Evolutionary conservation across 139 green algal species (phyloP).

Genomic region (Coelastrella sp.): DNA sequence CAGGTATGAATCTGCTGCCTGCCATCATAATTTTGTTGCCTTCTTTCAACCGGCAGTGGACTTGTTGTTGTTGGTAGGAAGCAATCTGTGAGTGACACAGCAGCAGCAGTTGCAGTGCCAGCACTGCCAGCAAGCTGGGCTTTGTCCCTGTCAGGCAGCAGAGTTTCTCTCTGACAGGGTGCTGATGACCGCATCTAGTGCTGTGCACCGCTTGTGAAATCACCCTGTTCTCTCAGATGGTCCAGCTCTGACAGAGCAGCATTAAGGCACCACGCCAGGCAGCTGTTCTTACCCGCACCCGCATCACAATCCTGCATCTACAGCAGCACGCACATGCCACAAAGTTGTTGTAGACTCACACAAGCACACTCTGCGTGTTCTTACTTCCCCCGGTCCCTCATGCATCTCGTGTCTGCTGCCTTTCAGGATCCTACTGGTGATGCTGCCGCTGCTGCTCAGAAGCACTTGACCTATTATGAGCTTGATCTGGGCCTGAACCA

Average conservation of each 20-base stretch:
- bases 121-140: too few species aligned
- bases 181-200: too few species aligned
- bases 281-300: too few species aligned
- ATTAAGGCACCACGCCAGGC: too few species aligned
- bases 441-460: conserved; percentile 91
- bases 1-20: conserved; percentile 62
- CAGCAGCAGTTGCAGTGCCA: too few species aligned
- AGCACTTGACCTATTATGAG: conserved; percentile 98
- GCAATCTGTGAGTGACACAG: background rate
- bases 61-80: background rate
- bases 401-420: background rate
- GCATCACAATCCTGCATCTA: too few species aligned
- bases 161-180: too few species aligned
- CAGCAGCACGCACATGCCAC: too few species aligned
- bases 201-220: too few species aligned
- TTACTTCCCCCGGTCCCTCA: background rate
- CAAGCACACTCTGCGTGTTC: background rate
- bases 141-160: too few species aligned
- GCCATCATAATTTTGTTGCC: background rate
- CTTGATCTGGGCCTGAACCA: conserved; percentile 99
- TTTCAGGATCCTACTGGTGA: conserved; percentile 87
- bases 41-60: background rate
- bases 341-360: background rate
- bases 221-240: too few species aligned
- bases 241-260: too few species aligned